Evolutionary conservation across 495 filamentous ascomycete genomes (phyloP).

Genomic region (Sporormia fimetaria): DNA sequence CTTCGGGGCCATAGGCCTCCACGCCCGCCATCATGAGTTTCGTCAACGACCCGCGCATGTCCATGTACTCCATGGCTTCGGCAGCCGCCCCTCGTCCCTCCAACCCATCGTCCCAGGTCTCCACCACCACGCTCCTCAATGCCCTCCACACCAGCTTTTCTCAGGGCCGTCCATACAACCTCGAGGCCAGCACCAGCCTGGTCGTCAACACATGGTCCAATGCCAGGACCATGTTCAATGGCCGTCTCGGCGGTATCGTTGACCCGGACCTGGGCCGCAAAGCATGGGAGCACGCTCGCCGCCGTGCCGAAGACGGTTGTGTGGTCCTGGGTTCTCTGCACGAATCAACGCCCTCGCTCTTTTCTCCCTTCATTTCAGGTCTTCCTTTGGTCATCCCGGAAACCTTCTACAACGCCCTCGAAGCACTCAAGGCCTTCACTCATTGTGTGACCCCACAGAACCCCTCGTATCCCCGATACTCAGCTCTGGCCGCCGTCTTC

Average conservation of each 20-base stretch:
- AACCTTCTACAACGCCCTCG: slow-evolving; percentile 60
- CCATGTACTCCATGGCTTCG: slow-evolving; percentile 72
- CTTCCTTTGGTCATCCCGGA: slow-evolving; percentile 68
- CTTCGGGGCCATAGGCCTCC: slow-evolving; percentile 15
- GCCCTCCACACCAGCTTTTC: slow-evolving; percentile 81
- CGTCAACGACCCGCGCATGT: slow-evolving; percentile 53
- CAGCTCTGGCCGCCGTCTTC: slow-evolving; percentile 66
- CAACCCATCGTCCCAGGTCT: slow-evolving; percentile 58
- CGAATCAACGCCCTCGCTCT: slow-evolving; percentile 70
- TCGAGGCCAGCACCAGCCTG: slow-evolving; percentile 84
- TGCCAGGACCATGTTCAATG: slow-evolving; percentile 55
- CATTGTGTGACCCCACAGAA: slow-evolving; percentile 81
- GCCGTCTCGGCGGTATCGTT: slow-evolving; percentile 60
- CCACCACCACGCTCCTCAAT: slow-evolving; percentile 85
- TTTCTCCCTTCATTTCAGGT: slow-evolving; percentile 68
- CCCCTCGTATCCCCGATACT: slow-evolving; percentile 70
- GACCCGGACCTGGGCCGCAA: slow-evolving; percentile 67
- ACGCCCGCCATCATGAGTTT: slow-evolving; percentile 37
- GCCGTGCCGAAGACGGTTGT: slow-evolving; percentile 91
- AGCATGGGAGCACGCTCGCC: slow-evolving; percentile 94
- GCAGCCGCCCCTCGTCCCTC: slow-evolving; percentile 46
- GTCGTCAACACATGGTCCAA: slow-evolving; percentile 95
- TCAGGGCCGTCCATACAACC: slow-evolving; percentile 63
- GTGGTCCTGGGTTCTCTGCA: slow-evolving; percentile 87
- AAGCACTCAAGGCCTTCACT: slow-evolving; percentile 73